Evolutionary conservation across 345 rosid species (phyloP).

Genomic region (Corymbia maculata): DNA sequence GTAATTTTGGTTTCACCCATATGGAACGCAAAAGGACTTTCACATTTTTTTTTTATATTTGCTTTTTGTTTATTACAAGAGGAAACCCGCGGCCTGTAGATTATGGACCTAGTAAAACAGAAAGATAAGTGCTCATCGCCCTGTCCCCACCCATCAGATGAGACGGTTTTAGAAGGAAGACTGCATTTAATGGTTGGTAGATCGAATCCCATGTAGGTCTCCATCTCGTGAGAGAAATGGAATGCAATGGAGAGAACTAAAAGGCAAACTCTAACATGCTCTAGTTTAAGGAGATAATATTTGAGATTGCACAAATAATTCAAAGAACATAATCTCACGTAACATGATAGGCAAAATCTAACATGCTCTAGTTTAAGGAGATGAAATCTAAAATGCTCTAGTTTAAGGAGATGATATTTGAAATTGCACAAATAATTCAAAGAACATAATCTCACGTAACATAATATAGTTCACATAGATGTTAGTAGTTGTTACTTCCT

Average conservation of each 20-base stretch:
- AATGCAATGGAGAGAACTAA: not conserved
- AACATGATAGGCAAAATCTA: too few relatives aligned
- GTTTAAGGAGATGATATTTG: not conserved
- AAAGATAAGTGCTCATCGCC: too few relatives aligned
- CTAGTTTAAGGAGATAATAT: not conserved
- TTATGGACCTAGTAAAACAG: not conserved
- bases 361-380: too few relatives aligned
- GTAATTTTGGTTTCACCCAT: too few relatives aligned
- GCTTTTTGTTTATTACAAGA: not conserved
- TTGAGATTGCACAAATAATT: not conserved
- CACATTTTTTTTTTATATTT: too few relatives aligned
- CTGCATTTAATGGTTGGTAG: not conserved
- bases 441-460: not conserved
- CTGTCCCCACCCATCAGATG: not conserved
- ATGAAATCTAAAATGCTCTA: too few relatives aligned
- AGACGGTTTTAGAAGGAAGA: not conserved
- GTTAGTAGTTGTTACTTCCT: not conserved
- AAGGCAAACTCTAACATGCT: too few relatives aligned
- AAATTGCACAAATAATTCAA: not conserved
- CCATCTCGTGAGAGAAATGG: not conserved
- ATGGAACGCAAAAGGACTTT: too few relatives aligned
- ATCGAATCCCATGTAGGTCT: not conserved
- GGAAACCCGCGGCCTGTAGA: not conserved
- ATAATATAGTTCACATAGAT: not conserved
- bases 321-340: not conserved